Evolutionary conservation across 371 early-diverging fungal genomes (phyloP), one percentile per base, ranked within the genome.

Genomic region (Thermomucor indicae-seudaticae): DNA sequence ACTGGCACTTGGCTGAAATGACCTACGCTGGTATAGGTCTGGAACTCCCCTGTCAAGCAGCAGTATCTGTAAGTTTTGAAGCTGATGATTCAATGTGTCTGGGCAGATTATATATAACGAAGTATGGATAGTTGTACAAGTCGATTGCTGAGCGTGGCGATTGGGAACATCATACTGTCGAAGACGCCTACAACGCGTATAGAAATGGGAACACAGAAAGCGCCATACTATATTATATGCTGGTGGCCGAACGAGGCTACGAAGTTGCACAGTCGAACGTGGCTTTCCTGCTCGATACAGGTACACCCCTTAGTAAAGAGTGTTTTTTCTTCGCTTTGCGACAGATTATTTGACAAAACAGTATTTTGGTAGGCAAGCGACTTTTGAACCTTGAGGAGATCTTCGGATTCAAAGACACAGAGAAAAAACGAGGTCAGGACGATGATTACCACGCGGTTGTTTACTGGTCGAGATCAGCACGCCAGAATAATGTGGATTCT

Each of bases 381-480:
- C 37, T 51, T n/a, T 34, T 51, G 12, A 51, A 41, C 14, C 14
- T 51, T 11, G 24, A 47, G n/a, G 19, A 47, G 16, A 27, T 23
- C 3, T 24, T 53, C 6, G 49, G 49, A 0, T 14, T 51, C 16
- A 10, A 14, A 38, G 17, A 24, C 39, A 51, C 47, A 10, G n/a
- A n/a, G n/a, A n/a, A n/a, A 39, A 39, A 35, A 41, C 43, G 46
- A 34, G 45, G 35, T 22, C 38, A 46, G 20, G 29, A 34, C 2
- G 11, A 35, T 11, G 39, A 48, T 39, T 39, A 53, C 34, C 67
- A 84, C 28, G 93, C 95, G 1, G 69, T 95, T 22, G 81, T 82
- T 17, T 85, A 91, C 56, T 97, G 95, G 95, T 89, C 90, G 29
- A 84, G 98, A 11, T 91, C 97, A 0, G 94, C 97, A n/a, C 95